Evolutionary conservation across 1,284 basidiomycete species (phyloP), one percentile per base, ranked within the genome.

Genomic region (Baeospora myosura): DNA sequence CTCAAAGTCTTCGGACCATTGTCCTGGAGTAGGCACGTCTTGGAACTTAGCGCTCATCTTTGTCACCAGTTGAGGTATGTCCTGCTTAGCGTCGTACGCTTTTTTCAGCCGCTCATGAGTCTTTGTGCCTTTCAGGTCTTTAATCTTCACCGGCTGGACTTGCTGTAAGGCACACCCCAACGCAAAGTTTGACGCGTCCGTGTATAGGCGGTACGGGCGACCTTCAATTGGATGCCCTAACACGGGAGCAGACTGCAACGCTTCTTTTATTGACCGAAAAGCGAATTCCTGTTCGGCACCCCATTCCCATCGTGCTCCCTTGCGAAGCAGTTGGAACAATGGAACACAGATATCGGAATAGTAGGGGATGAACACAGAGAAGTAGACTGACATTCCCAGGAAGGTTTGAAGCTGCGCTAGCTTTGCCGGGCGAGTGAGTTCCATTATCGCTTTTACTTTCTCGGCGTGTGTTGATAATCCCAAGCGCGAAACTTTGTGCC

Each of bases 161-260:
- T 68, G 66, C 31, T 68, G 65, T 8, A 68, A 43, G 2, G 51
- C 52, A 2, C 49, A 46, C 0, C 51, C 64, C 4, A 66, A 18
- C 0, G 54, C 64, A 6, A 48, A 44, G 36, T 64, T 64, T 10
- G 52, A 66, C 1, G 66, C 62, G 41, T 69, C 66, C 0, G 61
- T 60, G 40, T 68, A 68, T 0, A 69, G 28, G 5, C 61, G 38
- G 41, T 65, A 18, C 11, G 7, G 10, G 3, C 2, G 20, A 2
- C 40, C 44, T 21, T 17, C 16, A 8, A 41, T 24, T 11, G 34
- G 41, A 20, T 46, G 42, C 17, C 25, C 41, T 16, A 43, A 33
- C 3, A 43, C 34, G 7, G 41, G 41, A 14, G 35, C 24, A 3
- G 18, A 34, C 7, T 16, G 18, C 17, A 43, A 29, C 3, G 35